Conservation (phyloP, 768 basidiomycete species). For the Guyanaporus albipodus region DNA sequence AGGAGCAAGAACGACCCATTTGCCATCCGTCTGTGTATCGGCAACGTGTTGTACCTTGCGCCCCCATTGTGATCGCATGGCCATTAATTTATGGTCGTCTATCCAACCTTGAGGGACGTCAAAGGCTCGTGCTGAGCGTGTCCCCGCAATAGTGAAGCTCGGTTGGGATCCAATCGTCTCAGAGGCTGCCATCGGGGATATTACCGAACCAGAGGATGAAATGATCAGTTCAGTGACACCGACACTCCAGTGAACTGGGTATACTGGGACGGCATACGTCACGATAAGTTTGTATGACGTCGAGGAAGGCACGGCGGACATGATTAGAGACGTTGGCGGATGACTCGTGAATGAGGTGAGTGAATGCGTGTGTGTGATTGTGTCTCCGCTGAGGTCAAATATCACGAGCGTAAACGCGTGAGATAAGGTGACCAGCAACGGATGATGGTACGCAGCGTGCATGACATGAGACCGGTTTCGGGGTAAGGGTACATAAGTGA, state of each 20-base stretch:
- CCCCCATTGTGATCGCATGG: constrained; percentile 72
- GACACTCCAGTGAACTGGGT: constrained; percentile 76
- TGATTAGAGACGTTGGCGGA: constrained; percentile 76
- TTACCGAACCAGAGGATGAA: constrained; percentile 27
- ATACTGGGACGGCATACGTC: constrained; percentile 73
- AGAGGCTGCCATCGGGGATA: constrained; percentile 6
- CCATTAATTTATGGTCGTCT: constrained; percentile 56
- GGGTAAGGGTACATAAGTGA: constrained; percentile 45
- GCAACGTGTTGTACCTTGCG: constrained; percentile 68
- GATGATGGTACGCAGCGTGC: constrained; percentile 74
- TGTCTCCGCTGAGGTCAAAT: constrained; percentile 61
- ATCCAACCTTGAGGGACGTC: constrained; percentile 73
- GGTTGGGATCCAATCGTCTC: constrained; percentile 7
- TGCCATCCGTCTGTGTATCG: constrained; percentile 80
- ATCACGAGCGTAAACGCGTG: constrained; percentile 62
- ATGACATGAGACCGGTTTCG: constrained; percentile 46
- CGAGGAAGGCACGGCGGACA: constrained; percentile 55
- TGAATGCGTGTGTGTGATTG: constrained; percentile 56
- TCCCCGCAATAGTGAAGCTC: constrained; percentile 49
- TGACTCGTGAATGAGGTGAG: constrained; percentile 74
- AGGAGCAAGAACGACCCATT: constrained; percentile 78
- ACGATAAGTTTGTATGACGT: constrained; percentile 68
- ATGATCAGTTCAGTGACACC: constrained; percentile 77
- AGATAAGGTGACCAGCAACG: constrained; percentile 70
- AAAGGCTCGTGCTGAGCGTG: constrained; percentile 63